These are phyloP conservation scores for Picea sitchensis DNA, from an alignment of 75 land plant genomes.

Conservation along the genomic window DNA sequence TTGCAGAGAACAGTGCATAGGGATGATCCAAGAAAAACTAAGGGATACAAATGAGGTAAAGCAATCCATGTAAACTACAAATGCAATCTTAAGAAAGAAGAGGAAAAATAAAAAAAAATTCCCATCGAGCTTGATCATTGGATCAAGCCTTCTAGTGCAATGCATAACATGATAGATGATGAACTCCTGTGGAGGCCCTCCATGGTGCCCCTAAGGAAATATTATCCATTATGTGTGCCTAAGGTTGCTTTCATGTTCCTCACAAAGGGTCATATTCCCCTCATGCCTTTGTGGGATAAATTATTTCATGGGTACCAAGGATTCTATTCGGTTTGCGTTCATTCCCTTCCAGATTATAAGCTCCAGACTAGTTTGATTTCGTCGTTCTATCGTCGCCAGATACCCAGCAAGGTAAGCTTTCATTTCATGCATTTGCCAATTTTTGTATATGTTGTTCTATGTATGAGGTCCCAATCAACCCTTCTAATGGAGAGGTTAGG, in stretches of 20 bases:
- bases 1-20: too few relatives aligned
- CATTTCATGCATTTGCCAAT: neutral
- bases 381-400: constrained; percentile 61
- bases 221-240: constrained; percentile 56
- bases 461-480: too few relatives aligned
- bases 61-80: too few relatives aligned
- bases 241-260: constrained; percentile 89
- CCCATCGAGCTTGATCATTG: constrained; percentile 22
- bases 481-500: too few relatives aligned
- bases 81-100: constrained; percentile 13
- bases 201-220: constrained; percentile 46
- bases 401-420: constrained; percentile 70
- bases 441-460: too few relatives aligned
- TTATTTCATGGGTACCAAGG: constrained; percentile 34
- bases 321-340: constrained; percentile 56
- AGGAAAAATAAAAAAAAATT: neutral
- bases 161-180: constrained; percentile 60
- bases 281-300: constrained; percentile 74
- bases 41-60: too few relatives aligned
- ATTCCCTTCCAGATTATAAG: constrained; percentile 47
- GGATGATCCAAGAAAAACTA: too few relatives aligned
- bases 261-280: constrained; percentile 67
- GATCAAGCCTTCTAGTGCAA: constrained; percentile 31
- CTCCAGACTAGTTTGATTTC: constrained; percentile 34
- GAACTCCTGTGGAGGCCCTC: constrained; percentile 82